These are phyloP conservation scores for Tilletiaria anomala DNA, from an alignment of 1,284 basidiomycete species.

Conservation along the genomic window DNA sequence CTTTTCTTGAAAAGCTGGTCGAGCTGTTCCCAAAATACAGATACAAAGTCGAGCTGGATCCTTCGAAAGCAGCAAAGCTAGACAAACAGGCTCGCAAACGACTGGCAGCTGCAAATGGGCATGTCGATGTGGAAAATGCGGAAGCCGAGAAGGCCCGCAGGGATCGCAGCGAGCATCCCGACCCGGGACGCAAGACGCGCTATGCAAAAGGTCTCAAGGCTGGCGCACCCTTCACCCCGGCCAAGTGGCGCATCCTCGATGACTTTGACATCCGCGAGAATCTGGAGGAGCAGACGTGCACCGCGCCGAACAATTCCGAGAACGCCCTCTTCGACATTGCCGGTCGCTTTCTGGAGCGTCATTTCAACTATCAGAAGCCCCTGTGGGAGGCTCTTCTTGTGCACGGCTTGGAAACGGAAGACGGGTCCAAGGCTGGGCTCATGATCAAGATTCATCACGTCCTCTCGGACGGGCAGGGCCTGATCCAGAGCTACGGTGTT, in stretches of 20 bases:
- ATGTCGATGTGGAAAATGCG: not conserved
- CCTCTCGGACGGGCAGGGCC: slow-evolving; percentile 37
- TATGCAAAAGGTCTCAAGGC: slow-evolving; percentile 28
- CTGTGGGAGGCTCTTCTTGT: slow-evolving; percentile 38
- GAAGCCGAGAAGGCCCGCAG: slow-evolving; percentile 1
- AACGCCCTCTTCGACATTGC: slow-evolving; percentile 26
- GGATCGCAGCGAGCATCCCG: slow-evolving; percentile 4
- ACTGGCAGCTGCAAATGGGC: too few relatives aligned
- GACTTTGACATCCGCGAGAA: slow-evolving; percentile 33
- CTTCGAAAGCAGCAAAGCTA: slow-evolving; percentile 15
- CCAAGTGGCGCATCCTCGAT: slow-evolving; percentile 33
- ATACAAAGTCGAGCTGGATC: slow-evolving; percentile 32
- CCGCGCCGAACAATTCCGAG: slow-evolving; percentile 13
- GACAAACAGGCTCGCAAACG: slow-evolving; percentile 4
- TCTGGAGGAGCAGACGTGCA: slow-evolving; percentile 20
- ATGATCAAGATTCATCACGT: slow-evolving; percentile 40
- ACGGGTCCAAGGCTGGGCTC: slow-evolving; percentile 30
- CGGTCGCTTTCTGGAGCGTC: slow-evolving; percentile 28
- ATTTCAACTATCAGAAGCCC: slow-evolving; percentile 36
- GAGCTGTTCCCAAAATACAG: slow-evolving; percentile 35
- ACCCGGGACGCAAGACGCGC: slow-evolving; percentile 19
- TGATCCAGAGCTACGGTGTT: slow-evolving; percentile 38
- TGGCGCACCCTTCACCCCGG: slow-evolving; percentile 22
- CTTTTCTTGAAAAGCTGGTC: slow-evolving; percentile 33
- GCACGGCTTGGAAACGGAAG: slow-evolving; percentile 27